Base-by-base conservation (phyloP, 2,329 filamentous ascomycete species). In the Aureobasidium sp. region DNA sequence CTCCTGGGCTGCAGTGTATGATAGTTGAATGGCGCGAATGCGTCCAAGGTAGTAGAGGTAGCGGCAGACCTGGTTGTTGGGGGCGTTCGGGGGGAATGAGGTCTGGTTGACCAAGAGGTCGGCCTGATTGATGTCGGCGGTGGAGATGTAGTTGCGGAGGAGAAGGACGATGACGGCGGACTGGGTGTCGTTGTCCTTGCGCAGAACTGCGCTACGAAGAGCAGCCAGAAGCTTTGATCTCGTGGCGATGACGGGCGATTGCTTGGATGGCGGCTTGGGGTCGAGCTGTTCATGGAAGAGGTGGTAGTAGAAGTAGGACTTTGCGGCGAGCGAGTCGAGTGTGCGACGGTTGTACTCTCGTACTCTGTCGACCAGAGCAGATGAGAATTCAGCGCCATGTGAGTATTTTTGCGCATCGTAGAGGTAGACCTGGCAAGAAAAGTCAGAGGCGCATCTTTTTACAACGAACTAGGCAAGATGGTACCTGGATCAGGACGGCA, bases 261-360 rank as follows among this genome's bases (percentile, higher is more conserved):
- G 87, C 62, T 91, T 88, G 58, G 92, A 97, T 27, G 93, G 92
- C 48, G 94, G 90, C 66, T 93, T 84, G 25, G 93, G 92, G 64
- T 87, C 85, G 65, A 95, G 84, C 76, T 95, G 87, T 82, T 99
- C 94, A 78, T 88, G 91, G 81, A 97, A 97, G 69, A 97, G 82
- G 27, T 91, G 91, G 78, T 91, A 96, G 82, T 99, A 99, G 78
- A 97, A 97, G 82, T 97, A 99, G 66, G 93, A 91, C 77, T 95
- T 95, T 67, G 93, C 91, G 63, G 92, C 90, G 63, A 99, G 85
- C 55, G 92, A 91, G 76, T 99, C 94, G 65, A 99, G 81, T 27
- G 94, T 97, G 69, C 94, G 87, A 66, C 94, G 89, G 81, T 99
- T 99, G 73, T 96, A 82, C 59, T 86, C 83, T 71, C 95, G 91